Evolutionary conservation across 2,329 filamentous ascomycete species (phyloP), one percentile per base, ranked within the genome.

Genomic region (Arthrocladium fulminans): DNA sequence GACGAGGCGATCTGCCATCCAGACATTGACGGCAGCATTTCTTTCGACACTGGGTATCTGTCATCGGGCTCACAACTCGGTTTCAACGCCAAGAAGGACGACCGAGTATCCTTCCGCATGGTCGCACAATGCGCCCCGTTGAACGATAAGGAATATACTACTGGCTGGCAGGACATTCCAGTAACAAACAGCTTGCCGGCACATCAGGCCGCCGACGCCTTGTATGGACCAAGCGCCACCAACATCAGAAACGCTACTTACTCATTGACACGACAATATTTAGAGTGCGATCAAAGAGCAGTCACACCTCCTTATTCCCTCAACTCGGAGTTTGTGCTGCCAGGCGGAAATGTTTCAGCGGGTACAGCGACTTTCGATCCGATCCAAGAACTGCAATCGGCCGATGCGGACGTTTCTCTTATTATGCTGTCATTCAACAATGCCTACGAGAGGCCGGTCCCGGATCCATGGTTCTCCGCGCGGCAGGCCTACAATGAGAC

Each of bases 41-140:
- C 39, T n/a, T 44, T 51, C 23, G 49, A 51, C 19, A 51, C 49
- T 19, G 49, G 49, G 12, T 41, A n/a, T 30, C 46, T 51, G 17
- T 49, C 42, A 3, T 52, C 50, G n/a, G 29, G 43, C 19, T 3
- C 17, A 17, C 38, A 52, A 35, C 42, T 52, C 12, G 50, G 50
- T 2, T 47, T 47, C 44, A 52, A 52, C 25, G 34, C 50, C 8
- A 35, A 32, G 3, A 22, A 22, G 2, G 8, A 37, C 6, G 43
- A 47, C 32, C 47, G 50, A 10, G 24, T 52, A 1, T 32, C 35
- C 8, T 46, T 39, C 30, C 50, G 50, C 7, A 39, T 46, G 29
- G 30, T 30, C 6, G 46, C 45, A n/a, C 40, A 47, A 22, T 51
- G 49, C 34, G 41, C 39, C 12, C 44, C 44, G 17, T 27, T 51